These are phyloP conservation scores for Paramecium pentaurelia DNA, from an alignment of 73 alveolate species.

Conservation along the genomic window DNA sequence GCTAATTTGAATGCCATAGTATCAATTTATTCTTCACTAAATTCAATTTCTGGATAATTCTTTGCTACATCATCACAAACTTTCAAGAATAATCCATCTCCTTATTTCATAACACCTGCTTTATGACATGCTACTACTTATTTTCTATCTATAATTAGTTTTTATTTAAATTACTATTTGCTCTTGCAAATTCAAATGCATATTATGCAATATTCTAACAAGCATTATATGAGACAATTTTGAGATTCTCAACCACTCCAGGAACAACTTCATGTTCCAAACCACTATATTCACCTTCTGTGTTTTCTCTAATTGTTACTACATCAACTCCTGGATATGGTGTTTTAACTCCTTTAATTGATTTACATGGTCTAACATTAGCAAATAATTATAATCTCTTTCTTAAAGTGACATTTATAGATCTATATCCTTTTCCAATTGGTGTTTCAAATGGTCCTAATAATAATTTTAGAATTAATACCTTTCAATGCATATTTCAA, in stretches of 20 bases:
- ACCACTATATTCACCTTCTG: slow-evolving; percentile 86
- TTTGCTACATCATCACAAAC: slow-evolving; percentile 69
- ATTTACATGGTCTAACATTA: slow-evolving; percentile 79
- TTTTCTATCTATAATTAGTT: slow-evolving; percentile 57
- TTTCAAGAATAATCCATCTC: slow-evolving; percentile 79
- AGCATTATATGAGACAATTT: slow-evolving; percentile 74
- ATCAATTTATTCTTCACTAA: slow-evolving; percentile 71
- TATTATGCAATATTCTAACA: slow-evolving; percentile 70
- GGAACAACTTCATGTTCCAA: slow-evolving; percentile 81
- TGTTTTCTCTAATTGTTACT: slow-evolving; percentile 83
- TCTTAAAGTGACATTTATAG: slow-evolving; percentile 76
- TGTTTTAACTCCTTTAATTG: slow-evolving; percentile 70
- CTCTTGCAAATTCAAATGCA: slow-evolving; percentile 78
- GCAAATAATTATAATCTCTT: slow-evolving; percentile 76
- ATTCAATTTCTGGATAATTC: slow-evolving; percentile 69
- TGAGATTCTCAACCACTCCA: slow-evolving; percentile 78
- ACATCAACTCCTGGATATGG: slow-evolving; percentile 72
- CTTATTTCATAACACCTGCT: slow-evolving; percentile 82
- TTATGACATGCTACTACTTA: slow-evolving; percentile 75
- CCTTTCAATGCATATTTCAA: slow-evolving; percentile 73
- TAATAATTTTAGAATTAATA: not conserved
- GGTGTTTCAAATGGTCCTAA: slow-evolving; percentile 81
- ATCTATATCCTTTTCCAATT: slow-evolving; percentile 79
- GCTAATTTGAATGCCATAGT: slow-evolving; percentile 68
- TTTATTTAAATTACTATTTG: slow-evolving; percentile 10